Evolutionary conservation across 352 stramenopile species (phyloP), one percentile per base, ranked within the genome.

Genomic region (Globisporangium polare): DNA sequence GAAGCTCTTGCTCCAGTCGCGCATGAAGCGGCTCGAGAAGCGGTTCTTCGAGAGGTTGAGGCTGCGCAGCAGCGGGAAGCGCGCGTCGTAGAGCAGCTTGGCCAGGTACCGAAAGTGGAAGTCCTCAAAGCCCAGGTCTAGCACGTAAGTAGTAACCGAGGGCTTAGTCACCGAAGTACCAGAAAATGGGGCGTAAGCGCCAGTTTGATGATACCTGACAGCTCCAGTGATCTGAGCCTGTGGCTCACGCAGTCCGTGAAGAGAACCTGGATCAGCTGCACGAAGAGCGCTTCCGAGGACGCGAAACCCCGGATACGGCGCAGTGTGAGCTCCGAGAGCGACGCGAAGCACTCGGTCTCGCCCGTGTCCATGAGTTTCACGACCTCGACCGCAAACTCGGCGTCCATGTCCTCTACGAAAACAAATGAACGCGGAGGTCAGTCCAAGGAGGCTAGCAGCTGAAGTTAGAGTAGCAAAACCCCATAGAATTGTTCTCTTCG

Each of bases 21-120:
- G 68, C 59, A 90, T 71, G 62, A 88, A 89, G 17, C 78, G 71
- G 62, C 78, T 88, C 24, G 71, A 81, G 43, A 88, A 90, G 8
- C 70, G 50, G 43, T 86, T 81, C 0, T 54, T 47, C 0, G 75
- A 68, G 29, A 90, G 22, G 18, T 66, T 66, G 0, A 90, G 43
- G 49, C 41, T 37, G 12, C 58, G 29, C 0, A 90, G 55, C 29
- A 24, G 29, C 18, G 69, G 76, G 47, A 88, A 90, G 3, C 62
- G 60, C 9, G 73, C 72, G 18, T 78, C 75, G 64, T 80, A 76
- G 50, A 84, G 74, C 26, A 90, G 59, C 42, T 50, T 57, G 10
- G 73, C 60, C 12, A 90, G 58, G 9, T 83, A 69, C 22, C 70
- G 67, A 42, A 77, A 88, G 50, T 88, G 71, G 7, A 52, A 29